Conservation (phyloP, 2,329 filamentous ascomycete species). For the Fusarium oxysporum region DNA sequence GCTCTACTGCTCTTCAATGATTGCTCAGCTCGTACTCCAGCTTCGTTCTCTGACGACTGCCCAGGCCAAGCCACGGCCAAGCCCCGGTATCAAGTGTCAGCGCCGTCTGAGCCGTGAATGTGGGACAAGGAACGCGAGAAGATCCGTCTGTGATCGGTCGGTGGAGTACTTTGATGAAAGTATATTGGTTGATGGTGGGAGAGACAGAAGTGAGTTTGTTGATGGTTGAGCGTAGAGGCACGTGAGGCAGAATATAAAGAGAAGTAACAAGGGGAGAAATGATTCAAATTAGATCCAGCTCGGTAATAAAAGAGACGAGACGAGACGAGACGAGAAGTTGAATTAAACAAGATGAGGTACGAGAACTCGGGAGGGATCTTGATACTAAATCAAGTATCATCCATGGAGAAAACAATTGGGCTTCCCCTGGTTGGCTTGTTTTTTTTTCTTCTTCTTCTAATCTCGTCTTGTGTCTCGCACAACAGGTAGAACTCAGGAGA, state of each 20-base stretch:
- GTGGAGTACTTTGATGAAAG: constrained; percentile 19
- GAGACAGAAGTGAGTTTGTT: background rate
- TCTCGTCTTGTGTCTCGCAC: constrained; percentile 28
- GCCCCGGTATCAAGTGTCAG: constrained; percentile 30
- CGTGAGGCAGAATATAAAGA: background rate
- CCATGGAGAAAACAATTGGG: constrained; percentile 8
- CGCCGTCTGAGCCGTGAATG: constrained; percentile 32
- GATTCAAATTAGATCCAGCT: constrained; percentile 8
- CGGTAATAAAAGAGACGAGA: constrained; percentile 19
- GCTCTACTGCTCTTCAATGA: background rate
- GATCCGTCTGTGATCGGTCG: constrained; percentile 6
- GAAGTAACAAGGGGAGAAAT: background rate
- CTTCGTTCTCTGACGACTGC: background rate
- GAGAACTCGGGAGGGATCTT: constrained; percentile 25
- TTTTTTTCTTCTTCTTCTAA: constrained; percentile 2
- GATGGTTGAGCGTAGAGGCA: background rate
- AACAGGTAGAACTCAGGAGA: constrained; percentile 3
- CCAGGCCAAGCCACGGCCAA: constrained; percentile 40
- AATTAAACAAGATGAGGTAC: constrained; percentile 25
- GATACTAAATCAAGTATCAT: constrained; percentile 34
- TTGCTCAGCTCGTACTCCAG: constrained; percentile 10
- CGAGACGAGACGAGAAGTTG: constrained; percentile 24
- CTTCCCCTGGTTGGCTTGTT: constrained; percentile 9
- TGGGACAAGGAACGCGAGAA: constrained; percentile 26
- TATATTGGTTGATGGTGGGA: constrained; percentile 7